A percentile compares a stretch with the other conserved stretches of the same genome.
phyloP scores from a whole-genome alignment of 2,329 filamentous ascomycete genomes.

The Cryphonectria nitschkei region DNA sequence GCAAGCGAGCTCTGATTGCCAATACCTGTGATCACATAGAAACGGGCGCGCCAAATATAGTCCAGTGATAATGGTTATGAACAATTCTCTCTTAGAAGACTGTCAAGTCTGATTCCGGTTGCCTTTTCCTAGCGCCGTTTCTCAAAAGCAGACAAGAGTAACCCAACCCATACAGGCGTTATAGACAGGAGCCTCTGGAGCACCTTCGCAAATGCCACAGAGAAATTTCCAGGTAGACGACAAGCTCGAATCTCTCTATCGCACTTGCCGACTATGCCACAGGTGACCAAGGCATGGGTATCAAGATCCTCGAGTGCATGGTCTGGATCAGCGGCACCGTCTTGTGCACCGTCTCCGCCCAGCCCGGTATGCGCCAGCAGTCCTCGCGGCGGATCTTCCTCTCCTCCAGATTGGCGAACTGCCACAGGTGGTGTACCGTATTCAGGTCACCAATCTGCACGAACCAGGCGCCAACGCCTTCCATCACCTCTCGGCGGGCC shows the following conservation, averaged over 20 bases:
- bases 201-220: constrained; percentile 2
- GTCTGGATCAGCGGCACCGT: constrained; percentile 95
- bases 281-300: constrained; percentile 96
- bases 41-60: neutral
- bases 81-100: neutral
- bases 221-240: neutral
- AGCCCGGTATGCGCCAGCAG: constrained; percentile 93
- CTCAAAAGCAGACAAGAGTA: constrained; percentile 4
- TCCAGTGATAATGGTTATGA: neutral
- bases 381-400: constrained; percentile 87
- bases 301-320: constrained; percentile 93
- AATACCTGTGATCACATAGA: neutral
- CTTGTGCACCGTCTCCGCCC: constrained; percentile 97
- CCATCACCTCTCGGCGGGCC: constrained; percentile 94
- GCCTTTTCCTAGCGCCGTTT: constrained; percentile 4
- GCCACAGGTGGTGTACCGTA: constrained; percentile 97
- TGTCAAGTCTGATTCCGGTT: neutral
- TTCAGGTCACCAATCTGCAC: constrained; percentile 98
- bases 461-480: constrained; percentile 97
- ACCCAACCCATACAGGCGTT: constrained; percentile 2
- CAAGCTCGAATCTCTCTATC: neutral
- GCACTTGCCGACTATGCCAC: constrained; percentile 62
- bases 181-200: neutral
- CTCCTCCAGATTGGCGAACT: constrained; percentile 96
- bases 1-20: neutral